phyloP scores from a whole-genome alignment of 176 grass and related monocot species.

The Ensete glaucum region DNA sequence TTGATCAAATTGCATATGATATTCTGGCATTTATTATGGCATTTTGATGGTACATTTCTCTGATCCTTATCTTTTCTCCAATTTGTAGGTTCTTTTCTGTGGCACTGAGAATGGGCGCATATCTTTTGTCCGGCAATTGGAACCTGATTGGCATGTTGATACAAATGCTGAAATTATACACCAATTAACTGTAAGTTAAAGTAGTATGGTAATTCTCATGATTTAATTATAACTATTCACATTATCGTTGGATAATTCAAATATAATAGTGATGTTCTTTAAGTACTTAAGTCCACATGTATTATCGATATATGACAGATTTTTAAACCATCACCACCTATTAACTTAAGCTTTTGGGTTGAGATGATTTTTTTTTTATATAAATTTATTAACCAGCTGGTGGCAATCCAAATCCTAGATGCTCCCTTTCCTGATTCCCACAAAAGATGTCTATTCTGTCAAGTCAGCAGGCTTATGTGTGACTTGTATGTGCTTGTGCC shows the following conservation, averaged over 20 bases:
- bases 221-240: not conserved
- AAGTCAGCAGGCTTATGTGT: not conserved
- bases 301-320: no score
- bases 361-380: no score
- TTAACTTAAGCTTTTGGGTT: no score
- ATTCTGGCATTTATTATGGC: not conserved
- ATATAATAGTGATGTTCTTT: not conserved
- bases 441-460: not conserved
- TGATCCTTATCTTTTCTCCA: constrained; percentile 12
- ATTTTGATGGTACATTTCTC: not conserved
- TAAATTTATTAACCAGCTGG: no score
- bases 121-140: constrained; percentile 94
- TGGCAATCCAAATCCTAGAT: not conserved
- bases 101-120: constrained; percentile 83
- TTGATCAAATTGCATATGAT: not conserved
- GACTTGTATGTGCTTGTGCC: not conserved
- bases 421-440: not conserved
- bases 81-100: constrained; percentile 81
- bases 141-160: constrained; percentile 99
- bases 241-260: not conserved
- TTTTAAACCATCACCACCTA: no score
- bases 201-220: not conserved
- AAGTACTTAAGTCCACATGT: no score
- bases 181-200: constrained; percentile 81
- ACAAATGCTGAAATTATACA: constrained; percentile 82